phyloP scores from a whole-genome alignment of 768 basidiomycete species.

The Clavulina sp. region DNA sequence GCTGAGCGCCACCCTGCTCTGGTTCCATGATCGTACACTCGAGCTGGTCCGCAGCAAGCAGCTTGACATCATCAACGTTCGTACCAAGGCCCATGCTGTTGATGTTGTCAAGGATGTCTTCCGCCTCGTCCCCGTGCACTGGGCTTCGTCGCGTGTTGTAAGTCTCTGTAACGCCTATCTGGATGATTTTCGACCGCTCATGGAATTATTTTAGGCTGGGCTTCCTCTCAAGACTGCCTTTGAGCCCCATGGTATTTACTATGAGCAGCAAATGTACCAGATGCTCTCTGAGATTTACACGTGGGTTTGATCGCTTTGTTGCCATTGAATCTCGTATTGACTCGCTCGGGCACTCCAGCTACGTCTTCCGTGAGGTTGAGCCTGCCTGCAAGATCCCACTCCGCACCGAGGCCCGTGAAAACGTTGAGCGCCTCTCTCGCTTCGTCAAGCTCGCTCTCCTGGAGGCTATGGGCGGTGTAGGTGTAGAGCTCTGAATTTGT shows the following conservation, averaged over 20 bases:
- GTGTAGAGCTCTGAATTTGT: background rate
- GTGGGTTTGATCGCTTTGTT: background rate
- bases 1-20: conserved; percentile 1
- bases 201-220: background rate
- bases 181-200: background rate
- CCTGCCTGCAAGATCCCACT: background rate
- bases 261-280: conserved; percentile 6
- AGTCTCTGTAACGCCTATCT: background rate
- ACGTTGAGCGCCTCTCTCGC: background rate
- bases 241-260: conserved; percentile 5
- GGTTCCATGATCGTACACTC: conserved; percentile 15
- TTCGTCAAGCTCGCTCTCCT: background rate
- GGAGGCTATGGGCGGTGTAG: background rate
- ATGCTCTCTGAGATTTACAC: conserved; percentile 5
- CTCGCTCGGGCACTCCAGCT: background rate
- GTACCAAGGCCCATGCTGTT: conserved; percentile 21
- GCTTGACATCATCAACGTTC: conserved; percentile 16
- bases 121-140: conserved; percentile 42
- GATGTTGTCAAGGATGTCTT: conserved; percentile 55
- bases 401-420: background rate
- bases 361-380: background rate
- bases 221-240: conserved; percentile 5
- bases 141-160: conserved; percentile 38
- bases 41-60: conserved; percentile 18
- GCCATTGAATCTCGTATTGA: background rate